Evolutionary conservation across 257 asterid genomes (phyloP).

Genomic region (Osmanthus fragrans): DNA sequence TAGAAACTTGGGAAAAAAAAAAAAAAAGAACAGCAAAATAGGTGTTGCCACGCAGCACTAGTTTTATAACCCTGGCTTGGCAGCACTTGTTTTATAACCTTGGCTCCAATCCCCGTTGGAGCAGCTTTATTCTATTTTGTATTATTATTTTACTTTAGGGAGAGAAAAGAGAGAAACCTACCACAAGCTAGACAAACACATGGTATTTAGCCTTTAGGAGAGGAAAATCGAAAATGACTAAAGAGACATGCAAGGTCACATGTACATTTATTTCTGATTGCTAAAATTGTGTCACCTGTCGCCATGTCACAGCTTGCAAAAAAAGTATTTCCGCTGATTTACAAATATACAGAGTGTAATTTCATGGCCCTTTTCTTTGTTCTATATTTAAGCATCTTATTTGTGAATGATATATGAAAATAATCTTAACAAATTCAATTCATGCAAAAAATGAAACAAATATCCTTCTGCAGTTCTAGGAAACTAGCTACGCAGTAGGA

Average conservation of each 20-base stretch:
- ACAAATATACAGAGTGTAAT: conserved; percentile 9
- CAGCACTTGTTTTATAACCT: no score
- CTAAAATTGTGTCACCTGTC: not conserved
- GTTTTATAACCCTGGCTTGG: no score
- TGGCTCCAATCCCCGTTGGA: no score
- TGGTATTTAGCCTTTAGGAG: conserved; percentile 20
- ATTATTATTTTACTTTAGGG: no score
- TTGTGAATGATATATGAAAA: not conserved
- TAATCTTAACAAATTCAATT: not conserved
- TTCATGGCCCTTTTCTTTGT: not conserved
- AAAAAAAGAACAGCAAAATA: no score
- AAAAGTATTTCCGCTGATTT: conserved; percentile 19
- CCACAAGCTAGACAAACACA: not conserved
- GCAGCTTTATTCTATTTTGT: no score
- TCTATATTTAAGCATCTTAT: not conserved
- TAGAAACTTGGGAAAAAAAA: no score
- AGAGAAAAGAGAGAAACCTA: not conserved
- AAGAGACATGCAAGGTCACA: conserved; percentile 20
- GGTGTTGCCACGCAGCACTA: no score
- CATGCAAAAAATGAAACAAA: no score
- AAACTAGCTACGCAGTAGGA: not conserved
- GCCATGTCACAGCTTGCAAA: conserved; percentile 14
- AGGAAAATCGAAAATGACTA: conserved; percentile 18
- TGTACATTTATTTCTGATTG: conserved; percentile 2
- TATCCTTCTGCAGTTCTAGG: not conserved